A percentile compares a stretch with the other conserved stretches of the same genome.
Conservation (phyloP, 2,329 filamentous ascomycete species). For the Orbilia javanica region DNA sequence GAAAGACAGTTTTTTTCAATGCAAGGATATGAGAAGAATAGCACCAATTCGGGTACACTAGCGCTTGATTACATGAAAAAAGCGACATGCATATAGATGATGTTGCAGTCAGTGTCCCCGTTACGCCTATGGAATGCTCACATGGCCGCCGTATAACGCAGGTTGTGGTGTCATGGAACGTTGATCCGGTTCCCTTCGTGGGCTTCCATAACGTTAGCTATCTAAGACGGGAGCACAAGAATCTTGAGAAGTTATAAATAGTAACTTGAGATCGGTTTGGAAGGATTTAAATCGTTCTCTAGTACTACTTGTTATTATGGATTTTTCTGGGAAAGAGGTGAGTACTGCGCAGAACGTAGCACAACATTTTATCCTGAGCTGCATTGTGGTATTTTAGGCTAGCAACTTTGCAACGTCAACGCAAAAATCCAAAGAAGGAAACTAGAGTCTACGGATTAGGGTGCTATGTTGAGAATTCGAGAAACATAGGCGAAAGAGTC, state of each 20-base stretch:
- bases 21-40: conserved; percentile 14
- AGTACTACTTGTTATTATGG: background rate
- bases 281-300: background rate
- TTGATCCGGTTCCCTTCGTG: conserved; percentile 8
- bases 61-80: conserved; percentile 4
- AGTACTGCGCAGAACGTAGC: background rate
- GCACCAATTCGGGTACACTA: conserved; percentile 24
- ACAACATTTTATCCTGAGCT: background rate
- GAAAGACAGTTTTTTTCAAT: conserved; percentile 19
- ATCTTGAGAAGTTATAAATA: background rate
- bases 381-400: conserved; percentile 7
- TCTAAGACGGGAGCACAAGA: background rate
- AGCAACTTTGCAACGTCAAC: conserved; percentile 42
- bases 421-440: conserved; percentile 26
- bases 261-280: background rate
- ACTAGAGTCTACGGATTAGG: conserved; percentile 2
- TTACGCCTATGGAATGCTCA: conserved; percentile 25
- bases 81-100: conserved; percentile 12
- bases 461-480: conserved; percentile 1
- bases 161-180: conserved; percentile 15
- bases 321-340: background rate
- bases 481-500: background rate
- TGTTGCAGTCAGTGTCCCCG: conserved; percentile 18
- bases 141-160: background rate
- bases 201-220: conserved; percentile 22